These are phyloP conservation scores for Backusella tuberculispora DNA, from an alignment of 192 early-diverging fungal species.

Conservation along the genomic window DNA sequence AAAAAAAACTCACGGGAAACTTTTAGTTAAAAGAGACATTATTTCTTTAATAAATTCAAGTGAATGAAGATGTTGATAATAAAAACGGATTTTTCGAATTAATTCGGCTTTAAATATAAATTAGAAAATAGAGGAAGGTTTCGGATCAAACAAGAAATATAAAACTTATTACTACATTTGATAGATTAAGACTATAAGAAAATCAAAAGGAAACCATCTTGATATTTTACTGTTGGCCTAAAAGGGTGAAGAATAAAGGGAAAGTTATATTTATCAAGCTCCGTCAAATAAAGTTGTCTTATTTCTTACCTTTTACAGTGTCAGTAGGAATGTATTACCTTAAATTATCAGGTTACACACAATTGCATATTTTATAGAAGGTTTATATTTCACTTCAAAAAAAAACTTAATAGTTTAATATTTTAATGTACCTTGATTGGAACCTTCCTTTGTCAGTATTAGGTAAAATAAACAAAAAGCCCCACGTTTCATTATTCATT, in stretches of 20 bases:
- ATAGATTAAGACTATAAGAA: background rate
- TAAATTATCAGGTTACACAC: background rate
- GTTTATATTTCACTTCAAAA: background rate
- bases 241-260: conserved; percentile 8
- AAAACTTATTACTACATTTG: conserved; percentile 1
- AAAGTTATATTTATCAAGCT: background rate
- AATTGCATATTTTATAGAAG: background rate
- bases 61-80: conserved; percentile 3
- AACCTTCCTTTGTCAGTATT: conserved; percentile 7
- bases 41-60: conserved; percentile 2
- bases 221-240: conserved; percentile 11
- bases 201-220: background rate
- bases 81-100: background rate
- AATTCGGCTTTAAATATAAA: background rate
- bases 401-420: conserved; percentile 5
- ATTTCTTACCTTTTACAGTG: conserved; percentile 12
- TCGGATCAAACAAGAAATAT: conserved; percentile 13
- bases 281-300: conserved; percentile 6
- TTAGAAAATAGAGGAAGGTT: background rate
- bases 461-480: background rate
- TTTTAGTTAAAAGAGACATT: conserved; percentile 6
- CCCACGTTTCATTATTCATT: background rate
- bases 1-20: conserved; percentile 2
- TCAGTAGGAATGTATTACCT: background rate
- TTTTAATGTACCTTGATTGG: background rate